Base-by-base conservation (phyloP, 164 flowering plant genomes). In the Nymphaea thermarum region DNA sequence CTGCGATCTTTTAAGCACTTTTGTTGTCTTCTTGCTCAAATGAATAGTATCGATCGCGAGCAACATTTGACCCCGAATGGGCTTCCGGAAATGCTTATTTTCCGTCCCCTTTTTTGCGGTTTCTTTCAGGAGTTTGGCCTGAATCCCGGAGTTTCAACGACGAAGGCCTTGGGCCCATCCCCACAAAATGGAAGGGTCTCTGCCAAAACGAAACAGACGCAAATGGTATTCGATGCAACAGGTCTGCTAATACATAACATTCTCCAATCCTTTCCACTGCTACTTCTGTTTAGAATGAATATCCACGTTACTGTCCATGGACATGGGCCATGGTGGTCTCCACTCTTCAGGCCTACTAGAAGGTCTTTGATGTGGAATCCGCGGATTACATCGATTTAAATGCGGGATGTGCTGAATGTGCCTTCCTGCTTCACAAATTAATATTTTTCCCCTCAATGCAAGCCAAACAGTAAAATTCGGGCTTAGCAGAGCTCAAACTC, bases 91-190 rank as follows among this genome's bases (percentile, higher is more conserved):
- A 25, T 25, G 36, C 36, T 25, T 25, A 25, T 1, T 25, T 25
- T 25, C 36, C 36, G 36, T 25, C 36, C 36, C 36, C 36, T 25
- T 36, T 17, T 65, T 51, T 11, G 45, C 55, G 61, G 64, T 42
- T 63, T 18, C 5, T 42, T 25, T 10, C 42, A 81, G 90, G 87
- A 43, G 90, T 80, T 3, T 84, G 87, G 87, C 85, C 87, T 0
- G 87, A 82, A 71, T 83, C 88, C 36, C 60, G 78, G 70, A 86
- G 87, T 76, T 86, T 86, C 67, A 75, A 65, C 47, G 55, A 82
- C 65, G 74, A 84, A 69, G 84, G 74, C 17, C 51, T 80, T 74
- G 86, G 85, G 17, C 83, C 84, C 3, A 60, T 86, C 44, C 90
- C 90, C 12, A 69, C 83, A 14, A 80, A 66, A 72, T 86, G 90